Evolutionary conservation across 2,329 filamentous ascomycete species (phyloP), one percentile per base, ranked within the genome.

Genomic region (Pseudogymnoascus verrucosus): DNA sequence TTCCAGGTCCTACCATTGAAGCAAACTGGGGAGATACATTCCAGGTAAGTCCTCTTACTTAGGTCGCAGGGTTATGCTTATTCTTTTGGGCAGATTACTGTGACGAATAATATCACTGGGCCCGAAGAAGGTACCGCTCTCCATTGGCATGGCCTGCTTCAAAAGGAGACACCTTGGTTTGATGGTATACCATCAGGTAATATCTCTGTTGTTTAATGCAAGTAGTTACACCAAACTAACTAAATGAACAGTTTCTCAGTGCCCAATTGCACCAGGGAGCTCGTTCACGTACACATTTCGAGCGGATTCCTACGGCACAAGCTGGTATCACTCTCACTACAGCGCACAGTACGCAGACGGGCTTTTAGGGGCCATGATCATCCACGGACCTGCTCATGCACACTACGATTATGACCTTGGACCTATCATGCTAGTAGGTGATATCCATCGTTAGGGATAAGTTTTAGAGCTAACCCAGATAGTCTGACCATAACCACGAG

Each of bases 321-420:
- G 76, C 2, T 86, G 82, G 82, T 87, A 87, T 62, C 85, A 88
- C 71, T 84, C 81, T 1, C 85, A 88, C 70, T 83, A 83, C 67
- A 76, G 76, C 47, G 71, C 74, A 19, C 78, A 80, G 66, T 78
- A 78, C 64, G 57, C 36, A 12, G 57, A 60, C 70, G 87, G 87
- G 0, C 74, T 88, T 0, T 76, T 83, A 26, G 87, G 87, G 0
- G 79, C 79, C 2, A 82, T 89, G 37, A 74, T 88, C 21, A 84
- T 88, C 68, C 79, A 87, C 62, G 86, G 86, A 0, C 86, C 85
- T 0, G 78, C 80, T 0, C 80, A 81, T 2, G 76, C 79, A 16
- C 47, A 84, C 68, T 88, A 88, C 68, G 86, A 90, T 65, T 77
- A 82, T 60, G 87, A 90, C 68, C 76, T 88, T 0, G 87, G 87